A percentile compares a stretch with the other conserved stretches of the same genome.
phyloP scores from a whole-genome alignment of 176 grass and related monocot species.

The Musa beccarii region DNA sequence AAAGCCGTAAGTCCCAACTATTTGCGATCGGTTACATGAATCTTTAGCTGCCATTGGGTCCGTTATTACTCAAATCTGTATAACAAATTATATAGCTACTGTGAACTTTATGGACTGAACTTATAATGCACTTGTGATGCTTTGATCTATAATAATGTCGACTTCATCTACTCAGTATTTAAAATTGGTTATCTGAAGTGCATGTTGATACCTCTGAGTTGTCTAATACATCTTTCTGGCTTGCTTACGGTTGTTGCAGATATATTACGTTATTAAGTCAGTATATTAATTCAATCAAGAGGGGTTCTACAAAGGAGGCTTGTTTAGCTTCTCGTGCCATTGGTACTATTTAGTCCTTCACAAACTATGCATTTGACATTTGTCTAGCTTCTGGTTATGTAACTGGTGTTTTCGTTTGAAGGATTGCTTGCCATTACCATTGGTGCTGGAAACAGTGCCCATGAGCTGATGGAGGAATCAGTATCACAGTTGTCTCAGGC shows the following conservation, averaged over 20 bases:
- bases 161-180: too few species aligned
- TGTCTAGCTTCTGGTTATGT: constrained; percentile 1
- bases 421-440: constrained; percentile 64
- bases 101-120: too few species aligned
- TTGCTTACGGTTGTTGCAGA: constrained; percentile 29
- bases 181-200: background rate
- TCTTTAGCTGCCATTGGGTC: too few species aligned
- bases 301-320: constrained; percentile 58
- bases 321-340: constrained; percentile 61
- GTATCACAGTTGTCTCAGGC: constrained; percentile 43
- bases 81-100: too few species aligned
- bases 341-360: constrained; percentile 12
- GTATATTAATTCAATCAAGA: constrained; percentile 76
- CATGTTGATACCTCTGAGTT: background rate
- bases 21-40: too few species aligned
- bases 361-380: constrained; percentile 3
- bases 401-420: constrained; percentile 12
- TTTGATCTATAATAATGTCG: background rate
- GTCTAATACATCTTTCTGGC: background rate
- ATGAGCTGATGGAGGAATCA: constrained; percentile 69
- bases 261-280: constrained; percentile 65
- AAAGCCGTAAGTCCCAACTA: too few species aligned
- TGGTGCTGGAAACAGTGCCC: constrained; percentile 37
- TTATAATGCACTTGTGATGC: background rate
- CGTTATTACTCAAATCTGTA: too few species aligned